Evolutionary conservation across 352 stramenopile genomes (phyloP), one percentile per base, ranked within the genome.

Genomic region (Globisporangium middletonii): DNA sequence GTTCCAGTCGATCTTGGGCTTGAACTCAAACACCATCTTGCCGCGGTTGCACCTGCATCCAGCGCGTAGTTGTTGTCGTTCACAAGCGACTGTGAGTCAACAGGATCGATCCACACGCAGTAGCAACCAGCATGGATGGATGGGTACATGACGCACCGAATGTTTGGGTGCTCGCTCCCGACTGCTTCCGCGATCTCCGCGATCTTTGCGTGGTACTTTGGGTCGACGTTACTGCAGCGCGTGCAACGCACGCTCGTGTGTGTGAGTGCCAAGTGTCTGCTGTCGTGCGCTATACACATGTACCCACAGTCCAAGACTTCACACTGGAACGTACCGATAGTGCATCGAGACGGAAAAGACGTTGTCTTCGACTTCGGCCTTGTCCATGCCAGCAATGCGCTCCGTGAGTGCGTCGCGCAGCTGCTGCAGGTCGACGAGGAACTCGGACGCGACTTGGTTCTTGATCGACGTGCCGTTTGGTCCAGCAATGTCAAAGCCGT

Each of bases 1-100:
- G 79, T 97, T 88, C 88, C 88, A 97, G 53, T 94, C 79, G 27
- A 97, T 91, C 65, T 95, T 92, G 8, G 88, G 88, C 63, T 94
- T 94, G 64, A 88, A 92, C 59, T 97, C 88, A 62, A 81, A 95
- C 15, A 97, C 88, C 86, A 94, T 92, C 64, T 96, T 95, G 53
- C 86, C 86, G 50, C 85, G 68, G 62, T 88, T 90, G 63, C 86
- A 73, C 55, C 85, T 89, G 38, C 5, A n/a, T 23, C 6, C 16
- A 44, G 4, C 9, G 16, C 38, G 16, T 15, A 6, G 38, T 44
- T 18, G 16, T 23, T 23, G 23, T 23, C 23, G 23, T 23, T 23
- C 23, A 6, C 16, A 18, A 44, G 16, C 38, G 38, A 44, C 4
- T 18, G 38, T 15, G 3, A 44, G 58, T 33, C 11, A 42, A 44